These are phyloP conservation scores for Coemansia sp. DNA, from an alignment of 192 early-diverging fungal genomes.

Conservation along the genomic window DNA sequence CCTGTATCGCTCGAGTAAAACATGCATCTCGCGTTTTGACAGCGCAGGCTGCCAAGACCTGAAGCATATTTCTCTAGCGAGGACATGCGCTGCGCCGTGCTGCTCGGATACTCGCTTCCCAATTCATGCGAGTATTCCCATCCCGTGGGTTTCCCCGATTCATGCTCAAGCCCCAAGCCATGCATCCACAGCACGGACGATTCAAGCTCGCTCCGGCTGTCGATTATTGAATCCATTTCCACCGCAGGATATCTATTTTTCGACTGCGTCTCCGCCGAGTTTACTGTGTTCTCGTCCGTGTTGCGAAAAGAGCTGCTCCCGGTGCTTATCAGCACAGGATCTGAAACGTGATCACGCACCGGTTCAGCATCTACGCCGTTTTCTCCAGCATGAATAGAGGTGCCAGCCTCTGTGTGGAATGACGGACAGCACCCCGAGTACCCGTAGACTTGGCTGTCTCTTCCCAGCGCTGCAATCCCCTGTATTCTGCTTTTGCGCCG, in stretches of 20 bases:
- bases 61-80: neutral
- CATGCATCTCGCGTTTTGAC: conserved; percentile 12
- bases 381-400: neutral
- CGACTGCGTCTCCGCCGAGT: no score
- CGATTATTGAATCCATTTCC: neutral
- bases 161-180: conserved; percentile 6
- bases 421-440: neutral
- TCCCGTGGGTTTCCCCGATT: neutral
- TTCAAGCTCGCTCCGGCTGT: conserved; percentile 21
- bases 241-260: neutral
- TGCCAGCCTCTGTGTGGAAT: conserved; percentile 8
- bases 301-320: neutral
- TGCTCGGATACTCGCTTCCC: neutral
- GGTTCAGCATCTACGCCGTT: conserved; percentile 6
- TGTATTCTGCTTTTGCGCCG: conserved; percentile 25
- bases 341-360: neutral
- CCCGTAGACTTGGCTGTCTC: conserved; percentile 14
- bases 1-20: conserved; percentile 40
- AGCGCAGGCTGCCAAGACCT: neutral
- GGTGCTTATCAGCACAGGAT: conserved; percentile 2
- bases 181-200: conserved; percentile 50
- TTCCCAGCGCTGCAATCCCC: conserved; percentile 42
- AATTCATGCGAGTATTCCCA: neutral
- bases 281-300: neutral
- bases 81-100: neutral